These are phyloP conservation scores for Thelonectria discophora DNA, from an alignment of 2,329 filamentous ascomycete genomes.

Conservation along the genomic window DNA sequence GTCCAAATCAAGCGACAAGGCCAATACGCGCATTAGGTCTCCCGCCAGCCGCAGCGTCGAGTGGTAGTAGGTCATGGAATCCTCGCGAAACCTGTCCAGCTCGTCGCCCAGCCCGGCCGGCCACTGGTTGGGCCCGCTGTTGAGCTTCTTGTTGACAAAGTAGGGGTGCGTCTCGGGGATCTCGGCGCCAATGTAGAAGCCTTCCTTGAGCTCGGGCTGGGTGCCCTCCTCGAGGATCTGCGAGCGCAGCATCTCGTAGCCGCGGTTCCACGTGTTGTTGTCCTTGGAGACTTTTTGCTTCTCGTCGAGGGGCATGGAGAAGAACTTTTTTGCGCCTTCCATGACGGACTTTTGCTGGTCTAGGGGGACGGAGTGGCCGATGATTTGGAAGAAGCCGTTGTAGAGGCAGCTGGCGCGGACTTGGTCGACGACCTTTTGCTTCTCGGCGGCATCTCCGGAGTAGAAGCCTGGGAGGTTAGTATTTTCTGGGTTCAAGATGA, in stretches of 20 bases:
- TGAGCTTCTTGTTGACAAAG: slow-evolving; percentile 52
- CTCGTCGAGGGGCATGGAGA: slow-evolving; percentile 55
- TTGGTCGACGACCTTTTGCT: slow-evolving; percentile 41
- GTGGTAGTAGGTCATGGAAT: slow-evolving; percentile 52
- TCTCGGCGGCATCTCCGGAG: slow-evolving; percentile 34
- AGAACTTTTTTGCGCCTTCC: slow-evolving; percentile 55
- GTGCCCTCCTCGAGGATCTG: slow-evolving; percentile 56
- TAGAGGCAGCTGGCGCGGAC: slow-evolving; percentile 54
- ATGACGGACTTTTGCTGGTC: slow-evolving; percentile 53
- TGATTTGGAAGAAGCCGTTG: slow-evolving; percentile 64
- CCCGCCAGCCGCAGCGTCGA: slow-evolving; percentile 51
- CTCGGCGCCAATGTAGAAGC: slow-evolving; percentile 49
- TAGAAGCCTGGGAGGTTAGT: slow-evolving; percentile 31
- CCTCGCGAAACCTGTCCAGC: slow-evolving; percentile 47
- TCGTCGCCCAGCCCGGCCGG: slow-evolving; percentile 47
- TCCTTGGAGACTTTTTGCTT: slow-evolving; percentile 54
- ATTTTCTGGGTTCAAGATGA: neutral
- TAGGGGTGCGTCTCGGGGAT: slow-evolving; percentile 52
- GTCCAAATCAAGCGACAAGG: slow-evolving; percentile 52
- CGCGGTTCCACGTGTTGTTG: slow-evolving; percentile 54
- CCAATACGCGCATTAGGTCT: slow-evolving; percentile 53
- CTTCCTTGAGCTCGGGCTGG: slow-evolving; percentile 58
- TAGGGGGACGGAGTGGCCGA: slow-evolving; percentile 55
- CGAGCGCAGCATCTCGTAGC: slow-evolving; percentile 58
- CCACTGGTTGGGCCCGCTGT: slow-evolving; percentile 55